Evolutionary conservation across 768 basidiomycete genomes (phyloP).

Genomic region (Strobilomyces echinocephalus): DNA sequence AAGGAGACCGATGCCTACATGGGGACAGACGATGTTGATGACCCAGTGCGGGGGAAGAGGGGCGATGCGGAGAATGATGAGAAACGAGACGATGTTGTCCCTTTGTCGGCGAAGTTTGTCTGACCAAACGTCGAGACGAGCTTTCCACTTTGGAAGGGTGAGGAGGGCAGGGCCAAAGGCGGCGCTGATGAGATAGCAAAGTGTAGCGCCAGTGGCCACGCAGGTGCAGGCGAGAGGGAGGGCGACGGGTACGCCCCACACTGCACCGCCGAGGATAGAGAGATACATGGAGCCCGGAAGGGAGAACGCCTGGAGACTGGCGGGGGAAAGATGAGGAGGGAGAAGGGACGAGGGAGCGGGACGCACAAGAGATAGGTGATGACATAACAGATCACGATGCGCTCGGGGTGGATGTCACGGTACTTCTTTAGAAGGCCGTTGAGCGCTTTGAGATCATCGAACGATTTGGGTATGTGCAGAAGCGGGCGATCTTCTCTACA

Average conservation of each 20-base stretch:
- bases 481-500: conserved; percentile 66
- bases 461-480: conserved; percentile 83
- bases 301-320: conserved; percentile 91
- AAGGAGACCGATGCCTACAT: conserved; percentile 79
- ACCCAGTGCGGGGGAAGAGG: conserved; percentile 97
- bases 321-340: conserved; percentile 3
- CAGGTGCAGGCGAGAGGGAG: conserved; percentile 89
- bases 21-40: conserved; percentile 87
- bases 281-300: conserved; percentile 98
- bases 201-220: conserved; percentile 83
- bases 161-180: conserved; percentile 91
- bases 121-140: conserved; percentile 76
- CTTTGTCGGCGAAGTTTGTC: conserved; percentile 72
- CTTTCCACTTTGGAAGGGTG: conserved; percentile 79
- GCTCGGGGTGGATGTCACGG: conserved; percentile 78
- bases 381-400: conserved; percentile 84
- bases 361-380: conserved; percentile 89
- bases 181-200: conserved; percentile 90
- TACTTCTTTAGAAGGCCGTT: conserved; percentile 90
- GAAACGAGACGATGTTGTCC: conserved; percentile 84
- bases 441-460: conserved; percentile 78
- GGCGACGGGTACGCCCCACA: conserved; percentile 86
- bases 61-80: conserved; percentile 91
- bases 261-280: conserved; percentile 92
- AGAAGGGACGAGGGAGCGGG: neutral